Conservation (phyloP, 345 rosid genomes). For the Sonneratia caseolaris region DNA sequence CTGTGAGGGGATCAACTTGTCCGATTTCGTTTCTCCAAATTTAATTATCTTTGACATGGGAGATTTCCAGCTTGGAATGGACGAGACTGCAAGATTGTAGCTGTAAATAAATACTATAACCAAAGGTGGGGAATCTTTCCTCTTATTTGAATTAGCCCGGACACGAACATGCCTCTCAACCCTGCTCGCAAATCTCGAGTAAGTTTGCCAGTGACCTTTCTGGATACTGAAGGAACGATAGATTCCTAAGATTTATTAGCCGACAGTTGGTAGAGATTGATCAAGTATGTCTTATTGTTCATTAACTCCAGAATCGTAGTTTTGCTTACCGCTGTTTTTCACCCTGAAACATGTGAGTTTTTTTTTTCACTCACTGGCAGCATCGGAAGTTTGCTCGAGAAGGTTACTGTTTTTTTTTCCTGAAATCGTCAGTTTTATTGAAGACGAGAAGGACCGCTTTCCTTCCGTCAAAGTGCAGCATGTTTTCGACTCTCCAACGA, state of each 20-base stretch:
- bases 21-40: not conserved
- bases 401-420: slow-evolving; percentile 75
- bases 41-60: not conserved
- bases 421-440: slow-evolving; percentile 76
- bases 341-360: not conserved
- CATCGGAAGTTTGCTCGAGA: slow-evolving; percentile 87
- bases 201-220: too few relatives aligned
- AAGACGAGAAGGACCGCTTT: slow-evolving; percentile 81
- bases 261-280: not conserved
- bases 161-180: too few relatives aligned
- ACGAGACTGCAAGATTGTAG: not conserved
- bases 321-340: not conserved
- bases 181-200: too few relatives aligned
- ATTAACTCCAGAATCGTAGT: not conserved
- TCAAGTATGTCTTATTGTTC: not conserved
- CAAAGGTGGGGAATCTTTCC: too few relatives aligned
- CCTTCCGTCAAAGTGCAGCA: slow-evolving; percentile 62
- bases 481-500: slow-evolving; percentile 85
- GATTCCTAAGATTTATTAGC: too few relatives aligned
- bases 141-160: too few relatives aligned
- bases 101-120: too few relatives aligned
- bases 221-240: too few relatives aligned
- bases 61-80: not conserved
- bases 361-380: slow-evolving; percentile 54
- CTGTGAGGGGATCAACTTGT: too few relatives aligned